Base-by-base conservation (phyloP, 164 flowering plant species). In the Nelumbo lutea region DNA sequence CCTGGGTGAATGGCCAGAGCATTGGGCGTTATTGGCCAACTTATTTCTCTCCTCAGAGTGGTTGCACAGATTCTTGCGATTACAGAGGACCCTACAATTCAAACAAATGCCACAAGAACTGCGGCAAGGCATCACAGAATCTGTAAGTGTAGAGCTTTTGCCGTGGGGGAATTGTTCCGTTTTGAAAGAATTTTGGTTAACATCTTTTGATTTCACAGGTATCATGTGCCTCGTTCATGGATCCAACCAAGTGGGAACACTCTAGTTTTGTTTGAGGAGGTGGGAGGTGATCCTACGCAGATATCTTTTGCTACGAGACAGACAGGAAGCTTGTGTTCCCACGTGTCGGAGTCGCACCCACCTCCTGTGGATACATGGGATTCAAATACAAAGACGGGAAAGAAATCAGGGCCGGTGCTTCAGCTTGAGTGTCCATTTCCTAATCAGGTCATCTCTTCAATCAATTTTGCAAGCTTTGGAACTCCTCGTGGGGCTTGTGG, bases 1-100 rank as follows among this genome's bases (percentile, higher is more conserved):
- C 99, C 47, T 96, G 99, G 99, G 86, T 96, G 65, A 96, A 96
- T 65, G 99, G 97, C 41, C 91, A 91, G 65, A 90, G 98, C 88
- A 91, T 93, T 59, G 99, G 99, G 48, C 95, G 97, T 46, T 96
- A 83, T 72, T 96, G 98, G 98, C 98, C 99, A 52, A 70, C 86
- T 42, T 63, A 81, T 65, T 65, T 64, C 15, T 68, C 97, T 68
- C 75, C 88, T 60, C 83, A 76, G 64, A 68, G 73, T 66, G 93
- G 91, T 60, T 93, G 99, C 79, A 67, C 83, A 2, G 69, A 75
- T 47, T 76, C 83, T 13, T 96, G 99, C 80, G 72, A 85, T 68
- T 93, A 91, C 82, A 84, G 79, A 79, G 97, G 96, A 69, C 0
- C 81, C 72, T 93, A 75, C 58, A 81, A 57, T 64, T 56, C 91